Percentiles rank a stretch among this genome's conserved stretches.
phyloP scores from a whole-genome alignment of 2,329 filamentous ascomycete genomes.

The Colletotrichum echinochloae region DNA sequence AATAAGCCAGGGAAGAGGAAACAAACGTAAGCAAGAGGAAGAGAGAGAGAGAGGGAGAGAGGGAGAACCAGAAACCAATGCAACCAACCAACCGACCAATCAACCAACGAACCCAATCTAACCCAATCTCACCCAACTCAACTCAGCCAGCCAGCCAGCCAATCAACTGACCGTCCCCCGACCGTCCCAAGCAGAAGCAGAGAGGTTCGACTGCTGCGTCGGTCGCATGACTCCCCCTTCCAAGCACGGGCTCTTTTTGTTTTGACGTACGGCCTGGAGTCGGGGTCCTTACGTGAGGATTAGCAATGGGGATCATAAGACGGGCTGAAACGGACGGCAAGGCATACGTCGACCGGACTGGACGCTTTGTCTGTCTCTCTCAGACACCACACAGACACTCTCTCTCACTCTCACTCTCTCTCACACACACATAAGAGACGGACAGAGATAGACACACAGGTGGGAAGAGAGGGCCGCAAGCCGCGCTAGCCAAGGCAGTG shows the following conservation, averaged over 20 bases:
- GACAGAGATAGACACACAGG: too few species aligned
- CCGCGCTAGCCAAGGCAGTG: background rate
- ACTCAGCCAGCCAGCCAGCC: too few species aligned
- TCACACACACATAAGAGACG: too few species aligned
- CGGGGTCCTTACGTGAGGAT: background rate
- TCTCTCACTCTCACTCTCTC: background rate
- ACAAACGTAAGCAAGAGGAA: background rate
- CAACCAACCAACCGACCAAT: background rate
- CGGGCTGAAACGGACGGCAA: slow-evolving; percentile 20
- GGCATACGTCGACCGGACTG: background rate
- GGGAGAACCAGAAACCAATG: background rate
- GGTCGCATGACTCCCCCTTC: background rate
- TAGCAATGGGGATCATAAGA: slow-evolving; percentile 6
- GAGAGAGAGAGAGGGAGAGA: too few species aligned
- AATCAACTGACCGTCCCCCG: too few species aligned
- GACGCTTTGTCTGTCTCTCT: too few species aligned
- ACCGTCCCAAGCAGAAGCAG: background rate
- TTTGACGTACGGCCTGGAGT: slow-evolving; percentile 7
- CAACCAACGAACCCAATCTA: too few species aligned
- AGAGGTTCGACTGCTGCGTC: background rate
- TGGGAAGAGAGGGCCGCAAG: background rate
- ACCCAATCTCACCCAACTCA: too few species aligned
- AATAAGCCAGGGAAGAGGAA: background rate
- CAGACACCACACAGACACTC: too few species aligned
- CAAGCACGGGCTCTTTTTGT: background rate